phyloP scores from a whole-genome alignment of 345 rosid species.

The Schrenkiella parvula region DNA sequence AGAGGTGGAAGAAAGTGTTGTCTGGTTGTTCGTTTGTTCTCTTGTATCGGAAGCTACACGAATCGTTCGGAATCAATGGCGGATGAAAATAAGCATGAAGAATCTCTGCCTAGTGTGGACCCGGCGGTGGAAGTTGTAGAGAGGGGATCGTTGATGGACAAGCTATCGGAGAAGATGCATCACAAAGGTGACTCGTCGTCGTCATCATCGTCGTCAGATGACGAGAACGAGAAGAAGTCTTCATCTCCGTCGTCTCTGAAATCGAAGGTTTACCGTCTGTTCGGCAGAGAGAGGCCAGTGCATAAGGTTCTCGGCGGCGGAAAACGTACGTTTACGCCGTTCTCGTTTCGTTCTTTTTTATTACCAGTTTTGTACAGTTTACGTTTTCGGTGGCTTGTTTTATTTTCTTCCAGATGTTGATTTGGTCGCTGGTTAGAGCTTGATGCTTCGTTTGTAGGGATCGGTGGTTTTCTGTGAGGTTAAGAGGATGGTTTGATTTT shows the following conservation, averaged over 20 bases:
- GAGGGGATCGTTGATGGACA: constrained; percentile 35
- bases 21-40: not conserved
- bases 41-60: not conserved
- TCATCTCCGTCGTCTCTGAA: constrained; percentile 25
- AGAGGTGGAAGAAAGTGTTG: not conserved
- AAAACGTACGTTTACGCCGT: constrained; percentile 27
- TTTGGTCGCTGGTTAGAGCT: not conserved
- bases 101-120: not conserved
- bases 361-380: not conserved
- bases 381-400: not conserved
- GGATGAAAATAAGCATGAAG: constrained; percentile 34
- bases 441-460: not conserved
- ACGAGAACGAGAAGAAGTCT: constrained; percentile 22
- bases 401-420: not conserved
- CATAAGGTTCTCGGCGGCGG: constrained; percentile 38
- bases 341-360: not conserved
- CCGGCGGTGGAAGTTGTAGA: constrained; percentile 24
- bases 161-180: constrained; percentile 37
- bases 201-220: constrained; percentile 29
- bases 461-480: not conserved
- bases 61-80: constrained; percentile 28
- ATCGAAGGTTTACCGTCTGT: constrained; percentile 53
- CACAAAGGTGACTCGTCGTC: constrained; percentile 38
- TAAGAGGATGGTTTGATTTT: not conserved
- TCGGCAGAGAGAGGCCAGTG: constrained; percentile 58